phyloP scores from a whole-genome alignment of 2,329 filamentous ascomycete species.

The Fusarium scirpi region DNA sequence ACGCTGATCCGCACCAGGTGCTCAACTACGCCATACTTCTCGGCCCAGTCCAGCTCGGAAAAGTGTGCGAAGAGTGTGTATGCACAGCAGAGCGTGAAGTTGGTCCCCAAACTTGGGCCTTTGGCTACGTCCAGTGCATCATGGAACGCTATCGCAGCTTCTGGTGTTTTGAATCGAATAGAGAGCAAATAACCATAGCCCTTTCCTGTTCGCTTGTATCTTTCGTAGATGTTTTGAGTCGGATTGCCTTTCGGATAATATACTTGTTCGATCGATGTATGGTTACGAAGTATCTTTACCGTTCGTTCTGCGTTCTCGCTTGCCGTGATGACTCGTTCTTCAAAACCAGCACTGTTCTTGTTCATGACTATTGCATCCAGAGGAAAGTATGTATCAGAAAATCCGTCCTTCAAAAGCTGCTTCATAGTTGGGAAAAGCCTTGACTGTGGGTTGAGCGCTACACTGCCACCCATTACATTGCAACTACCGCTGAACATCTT shows the following conservation, averaged over 20 bases:
- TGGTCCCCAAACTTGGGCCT: conserved; percentile 65
- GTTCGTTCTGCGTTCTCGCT: conserved; percentile 45
- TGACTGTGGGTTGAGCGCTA: conserved; percentile 59
- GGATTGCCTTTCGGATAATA: conserved; percentile 57
- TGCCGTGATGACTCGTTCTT: conserved; percentile 48
- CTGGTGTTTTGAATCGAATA: conserved; percentile 58
- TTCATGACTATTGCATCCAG: conserved; percentile 50
- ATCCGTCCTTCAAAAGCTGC: conserved; percentile 33
- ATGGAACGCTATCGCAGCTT: conserved; percentile 59
- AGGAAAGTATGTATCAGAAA: conserved; percentile 43
- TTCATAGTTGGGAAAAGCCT: conserved; percentile 50
- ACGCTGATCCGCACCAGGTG: conserved; percentile 59
- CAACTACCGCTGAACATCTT: conserved; percentile 68
- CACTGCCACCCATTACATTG: conserved; percentile 64
- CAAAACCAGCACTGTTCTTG: conserved; percentile 55
- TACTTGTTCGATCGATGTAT: conserved; percentile 46
- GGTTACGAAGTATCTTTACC: conserved; percentile 45
- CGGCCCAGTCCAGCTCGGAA: conserved; percentile 53
- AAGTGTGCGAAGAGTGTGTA: conserved; percentile 58
- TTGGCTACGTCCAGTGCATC: conserved; percentile 61
- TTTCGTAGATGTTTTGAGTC: conserved; percentile 51
- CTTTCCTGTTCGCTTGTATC: conserved; percentile 51
- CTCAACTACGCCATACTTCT: conserved; percentile 54
- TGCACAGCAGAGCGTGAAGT: conserved; percentile 57
- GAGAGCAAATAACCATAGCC: conserved; percentile 66